A percentile compares a stretch with the other conserved stretches of the same genome.
These are phyloP conservation scores for Pyricularia pennisetigena DNA, from an alignment of 2,329 filamentous ascomycete species.

Conservation along the genomic window DNA sequence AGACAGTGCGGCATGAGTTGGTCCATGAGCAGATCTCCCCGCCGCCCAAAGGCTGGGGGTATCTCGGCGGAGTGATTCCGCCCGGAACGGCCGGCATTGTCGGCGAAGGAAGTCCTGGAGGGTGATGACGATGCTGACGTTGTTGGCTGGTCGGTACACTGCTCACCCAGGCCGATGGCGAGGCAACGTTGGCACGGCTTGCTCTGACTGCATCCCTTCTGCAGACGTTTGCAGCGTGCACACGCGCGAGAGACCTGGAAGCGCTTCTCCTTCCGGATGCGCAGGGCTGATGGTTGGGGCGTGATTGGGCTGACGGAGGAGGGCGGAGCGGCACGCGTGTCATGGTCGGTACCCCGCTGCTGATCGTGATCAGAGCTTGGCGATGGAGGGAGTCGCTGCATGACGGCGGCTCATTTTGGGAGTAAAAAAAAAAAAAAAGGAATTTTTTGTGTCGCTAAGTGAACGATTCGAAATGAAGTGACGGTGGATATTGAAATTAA, in stretches of 20 bases:
- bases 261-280: conserved; percentile 17
- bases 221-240: conserved; percentile 29
- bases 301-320: neutral
- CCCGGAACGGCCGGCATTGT: conserved; percentile 11
- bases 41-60: conserved; percentile 16
- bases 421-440: too few species aligned
- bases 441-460: too few species aligned
- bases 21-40: conserved; percentile 22
- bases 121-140: neutral
- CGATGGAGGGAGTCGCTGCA: neutral
- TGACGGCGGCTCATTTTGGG: neutral
- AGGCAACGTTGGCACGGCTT: conserved; percentile 32
- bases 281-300: neutral
- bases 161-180: conserved; percentile 27
- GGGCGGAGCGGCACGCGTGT: neutral
- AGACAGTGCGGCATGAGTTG: conserved; percentile 26
- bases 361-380: neutral
- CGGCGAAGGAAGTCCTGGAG: neutral
- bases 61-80: conserved; percentile 14
- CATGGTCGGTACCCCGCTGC: neutral
- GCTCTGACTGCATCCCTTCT: conserved; percentile 32
- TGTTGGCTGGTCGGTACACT: conserved; percentile 19
- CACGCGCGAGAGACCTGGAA: conserved; percentile 33
- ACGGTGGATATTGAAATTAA: too few species aligned
- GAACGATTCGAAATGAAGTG: too few species aligned